phyloP scores from a whole-genome alignment of 768 basidiomycete genomes.

The Cystofilobasidium capitatum region DNA sequence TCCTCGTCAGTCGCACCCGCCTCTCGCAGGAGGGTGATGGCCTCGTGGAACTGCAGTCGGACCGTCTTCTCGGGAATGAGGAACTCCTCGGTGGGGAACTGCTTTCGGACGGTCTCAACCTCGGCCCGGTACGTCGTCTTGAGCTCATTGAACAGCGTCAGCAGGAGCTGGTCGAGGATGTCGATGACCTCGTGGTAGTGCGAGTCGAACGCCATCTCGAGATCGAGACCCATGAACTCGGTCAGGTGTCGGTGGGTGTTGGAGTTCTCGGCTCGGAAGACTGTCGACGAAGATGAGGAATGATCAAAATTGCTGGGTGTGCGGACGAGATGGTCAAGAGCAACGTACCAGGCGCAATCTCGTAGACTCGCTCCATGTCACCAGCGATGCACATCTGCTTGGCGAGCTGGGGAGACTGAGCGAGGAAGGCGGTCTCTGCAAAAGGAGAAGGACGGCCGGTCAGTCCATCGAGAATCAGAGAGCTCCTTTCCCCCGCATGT shows the following conservation, averaged over 20 bases:
- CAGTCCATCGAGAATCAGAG: background rate
- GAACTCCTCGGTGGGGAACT: slow-evolving; percentile 94
- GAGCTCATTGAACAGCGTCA: slow-evolving; percentile 75
- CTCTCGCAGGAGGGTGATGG: slow-evolving; percentile 71
- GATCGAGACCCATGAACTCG: slow-evolving; percentile 95
- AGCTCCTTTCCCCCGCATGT: background rate
- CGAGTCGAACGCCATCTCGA: slow-evolving; percentile 97
- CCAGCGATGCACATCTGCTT: slow-evolving; percentile 99
- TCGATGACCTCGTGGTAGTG: slow-evolving; percentile 98
- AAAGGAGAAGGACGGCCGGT: background rate
- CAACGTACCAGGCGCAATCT: slow-evolving; percentile 57
- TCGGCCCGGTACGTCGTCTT: slow-evolving; percentile 67
- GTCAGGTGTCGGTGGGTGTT: slow-evolving; percentile 95
- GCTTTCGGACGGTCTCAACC: slow-evolving; percentile 66
- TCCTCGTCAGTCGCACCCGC: slow-evolving; percentile 50
- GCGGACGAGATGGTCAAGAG: no score
- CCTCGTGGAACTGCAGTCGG: slow-evolving; percentile 74
- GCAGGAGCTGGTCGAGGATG: slow-evolving; percentile 73
- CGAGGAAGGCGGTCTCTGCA: slow-evolving; percentile 76
- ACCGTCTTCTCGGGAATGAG: slow-evolving; percentile 86
- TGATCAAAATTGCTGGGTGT: background rate
- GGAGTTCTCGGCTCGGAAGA: slow-evolving; percentile 95
- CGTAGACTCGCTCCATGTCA: slow-evolving; percentile 96
- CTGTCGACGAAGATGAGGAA: slow-evolving; percentile 43
- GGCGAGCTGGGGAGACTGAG: slow-evolving; percentile 91